Conservation (phyloP, 129 eudicot species). For the Scalesia atractyloides region DNA sequence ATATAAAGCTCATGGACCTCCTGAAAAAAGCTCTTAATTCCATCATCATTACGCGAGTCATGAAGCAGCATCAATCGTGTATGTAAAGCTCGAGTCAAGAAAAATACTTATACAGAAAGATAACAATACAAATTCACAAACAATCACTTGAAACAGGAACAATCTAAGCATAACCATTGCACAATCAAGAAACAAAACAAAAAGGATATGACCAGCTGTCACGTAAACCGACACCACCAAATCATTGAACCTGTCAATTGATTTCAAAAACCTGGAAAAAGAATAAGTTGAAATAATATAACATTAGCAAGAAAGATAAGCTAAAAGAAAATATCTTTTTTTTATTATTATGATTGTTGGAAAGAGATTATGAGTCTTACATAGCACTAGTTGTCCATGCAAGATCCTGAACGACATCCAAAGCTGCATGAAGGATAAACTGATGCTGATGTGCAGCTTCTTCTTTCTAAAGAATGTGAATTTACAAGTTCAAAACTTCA, state of each 20-base stretch:
- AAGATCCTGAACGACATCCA: slow-evolving; percentile 92
- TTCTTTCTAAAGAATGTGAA: slow-evolving; percentile 58
- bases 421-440: slow-evolving; percentile 87
- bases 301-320: neutral
- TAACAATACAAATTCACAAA: neutral
- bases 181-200: neutral
- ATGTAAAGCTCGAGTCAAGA: slow-evolving; percentile 63
- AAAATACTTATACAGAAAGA: slow-evolving; percentile 21
- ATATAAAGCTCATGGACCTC: slow-evolving; percentile 98
- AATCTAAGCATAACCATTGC: neutral
- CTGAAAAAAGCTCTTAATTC: slow-evolving; percentile 96
- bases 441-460: slow-evolving; percentile 98
- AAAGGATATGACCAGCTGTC: slow-evolving; percentile 99
- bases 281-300: slow-evolving; percentile 11
- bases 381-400: slow-evolving; percentile 99
- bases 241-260: slow-evolving; percentile 92
- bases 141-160: neutral
- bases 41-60: slow-evolving; percentile 97
- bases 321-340: neutral
- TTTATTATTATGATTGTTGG: neutral
- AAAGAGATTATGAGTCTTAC: slow-evolving; percentile 45
- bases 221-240: slow-evolving; percentile 96
- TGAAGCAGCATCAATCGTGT: slow-evolving; percentile 98
- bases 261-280: slow-evolving; percentile 78
- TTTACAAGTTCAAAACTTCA: neutral